Base-by-base conservation (phyloP, 352 stramenopile genomes). In the Thalassiosira sp. region DNA sequence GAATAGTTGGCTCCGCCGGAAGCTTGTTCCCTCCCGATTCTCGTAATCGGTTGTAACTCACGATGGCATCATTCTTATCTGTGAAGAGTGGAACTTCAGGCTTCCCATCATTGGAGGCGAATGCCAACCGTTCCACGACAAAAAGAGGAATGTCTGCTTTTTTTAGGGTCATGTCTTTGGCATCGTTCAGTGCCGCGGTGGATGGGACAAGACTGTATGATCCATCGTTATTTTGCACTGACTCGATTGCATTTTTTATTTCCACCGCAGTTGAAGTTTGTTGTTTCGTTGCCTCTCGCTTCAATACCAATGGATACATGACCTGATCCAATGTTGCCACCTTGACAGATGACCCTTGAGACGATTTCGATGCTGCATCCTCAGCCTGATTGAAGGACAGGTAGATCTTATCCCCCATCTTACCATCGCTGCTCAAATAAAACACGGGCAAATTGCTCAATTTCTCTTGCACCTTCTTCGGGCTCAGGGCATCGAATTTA, bases 301-400 rank as follows among this genome's bases (percentile, higher is more conserved):
- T 82, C 16, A 88, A 67, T 67, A 88, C 71, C 20, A 88, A 60
- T 40, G 76, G 76, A 61, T 87, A 85, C 56, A 81, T 61, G 28
- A 87, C 64, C 74, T 85, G 71, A 81, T 87, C 80, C 40, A 85
- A 64, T 28, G 80, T 85, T 3, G 76, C 83, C 3, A 72, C 80
- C 66, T 83, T 88, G 11, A 85, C 80, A 31, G n/a, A n/a, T n/a
- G 57, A 43, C 33, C 25, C 22, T 8, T 15, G 18, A 42, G 24
- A 59, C 59, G 25, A 22, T 49, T 64, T 59, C 3, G 31, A 3
- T n/a, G 61, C 64, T n/a, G 46, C 71, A 57, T 28, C 33, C n/a
- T 49, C 62, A 22, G 80, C 80, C 27, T 85, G 66, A 59, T 46
- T 33, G 45, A 75, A 88, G 0, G 80, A 88, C 13, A 88, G 63